Percentiles rank a stretch among this genome's conserved stretches.
Evolutionary conservation across 257 asterid species (phyloP).

Genomic region (Leptodermis oblonga): DNA sequence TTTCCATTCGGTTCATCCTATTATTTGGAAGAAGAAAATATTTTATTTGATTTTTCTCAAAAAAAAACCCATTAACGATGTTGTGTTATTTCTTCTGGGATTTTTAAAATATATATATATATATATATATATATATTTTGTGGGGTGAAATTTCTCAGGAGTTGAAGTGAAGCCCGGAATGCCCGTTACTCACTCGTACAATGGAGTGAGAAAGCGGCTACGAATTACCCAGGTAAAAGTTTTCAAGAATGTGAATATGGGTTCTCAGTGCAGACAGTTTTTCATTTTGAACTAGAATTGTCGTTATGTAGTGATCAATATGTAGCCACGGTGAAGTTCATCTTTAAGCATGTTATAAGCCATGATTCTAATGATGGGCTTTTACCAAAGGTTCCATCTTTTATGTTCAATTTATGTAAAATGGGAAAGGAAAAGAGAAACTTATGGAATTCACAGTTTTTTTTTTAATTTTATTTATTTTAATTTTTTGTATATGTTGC

Average conservation of each 20-base stretch:
- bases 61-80: not conserved
- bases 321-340: not conserved
- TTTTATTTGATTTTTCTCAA: too few species aligned
- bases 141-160: too few species aligned
- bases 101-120: too few species aligned
- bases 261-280: not conserved
- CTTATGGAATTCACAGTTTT: not conserved
- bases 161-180: constrained; percentile 65
- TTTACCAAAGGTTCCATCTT: not conserved
- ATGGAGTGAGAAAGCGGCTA: constrained; percentile 54
- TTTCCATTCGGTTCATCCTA: not conserved
- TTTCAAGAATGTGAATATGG: not conserved
- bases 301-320: too few species aligned
- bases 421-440: not conserved
- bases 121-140: too few species aligned
- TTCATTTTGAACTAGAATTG: not conserved
- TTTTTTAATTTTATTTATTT: not conserved
- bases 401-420: not conserved
- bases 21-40: not conserved
- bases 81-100: not conserved
- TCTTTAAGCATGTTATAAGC: not conserved
- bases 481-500: too few species aligned
- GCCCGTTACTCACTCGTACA: constrained; percentile 54
- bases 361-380: not conserved
- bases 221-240: constrained; percentile 68